phyloP scores from a whole-genome alignment of 1,284 basidiomycete species.

The Schizophyllum amplum region DNA sequence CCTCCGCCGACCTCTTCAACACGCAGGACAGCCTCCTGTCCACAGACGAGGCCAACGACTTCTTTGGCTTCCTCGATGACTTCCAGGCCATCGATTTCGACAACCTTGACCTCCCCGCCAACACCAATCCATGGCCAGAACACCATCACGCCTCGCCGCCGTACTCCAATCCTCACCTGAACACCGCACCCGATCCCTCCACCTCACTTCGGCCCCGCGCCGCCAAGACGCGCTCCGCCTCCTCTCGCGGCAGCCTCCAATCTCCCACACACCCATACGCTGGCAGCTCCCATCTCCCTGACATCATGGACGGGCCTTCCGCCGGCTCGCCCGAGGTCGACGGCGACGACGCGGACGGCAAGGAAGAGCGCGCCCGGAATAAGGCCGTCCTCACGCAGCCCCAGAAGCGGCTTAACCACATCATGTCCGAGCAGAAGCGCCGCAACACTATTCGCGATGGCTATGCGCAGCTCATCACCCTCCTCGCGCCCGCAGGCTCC shows the following conservation, averaged over 20 bases:
- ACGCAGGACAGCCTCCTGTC: conserved; percentile 53
- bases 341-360: conserved; percentile 18
- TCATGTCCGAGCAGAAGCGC: conserved; percentile 87
- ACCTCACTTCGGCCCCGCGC: conserved; percentile 23
- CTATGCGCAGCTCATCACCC: conserved; percentile 73
- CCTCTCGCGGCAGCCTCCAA: conserved; percentile 18
- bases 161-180: conserved; percentile 39
- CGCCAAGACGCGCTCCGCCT: conserved; percentile 18
- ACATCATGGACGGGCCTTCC: conserved; percentile 2
- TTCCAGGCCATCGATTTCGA: conserved; percentile 66
- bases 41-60: conserved; percentile 57
- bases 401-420: conserved; percentile 90
- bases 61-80: conserved; percentile 71
- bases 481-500: conserved; percentile 64
- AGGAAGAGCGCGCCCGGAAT: background rate
- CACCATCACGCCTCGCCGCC: conserved; percentile 21
- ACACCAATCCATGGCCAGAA: conserved; percentile 16
- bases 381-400: conserved; percentile 71
- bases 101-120: conserved; percentile 10
- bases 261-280: background rate
- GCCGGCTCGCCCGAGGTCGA: conserved; percentile 12
- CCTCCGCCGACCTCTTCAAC: conserved; percentile 70
- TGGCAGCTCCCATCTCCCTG: conserved; percentile 5
- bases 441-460: conserved; percentile 85
- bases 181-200: conserved; percentile 33